Base-by-base conservation (phyloP, 768 basidiomycete genomes). In the Cystofilobasidium bisporidii region DNA sequence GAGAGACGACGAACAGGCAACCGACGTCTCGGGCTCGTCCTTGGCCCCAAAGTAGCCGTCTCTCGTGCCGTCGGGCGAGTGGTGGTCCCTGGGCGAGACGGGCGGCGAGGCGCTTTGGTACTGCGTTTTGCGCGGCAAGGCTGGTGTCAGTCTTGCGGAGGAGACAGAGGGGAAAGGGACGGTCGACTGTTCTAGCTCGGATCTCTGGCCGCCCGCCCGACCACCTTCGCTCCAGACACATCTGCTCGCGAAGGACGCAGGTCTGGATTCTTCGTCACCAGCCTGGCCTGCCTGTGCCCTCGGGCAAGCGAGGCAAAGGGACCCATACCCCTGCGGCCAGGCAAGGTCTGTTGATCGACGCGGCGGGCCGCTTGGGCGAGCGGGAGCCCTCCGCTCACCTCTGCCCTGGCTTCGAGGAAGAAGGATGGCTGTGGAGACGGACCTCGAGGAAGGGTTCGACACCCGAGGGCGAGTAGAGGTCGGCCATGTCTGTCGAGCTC, bases 381-480 rank as follows among this genome's bases (percentile, higher is more conserved):
- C n/a, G n/a, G n/a, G n/a, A n/a, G n/a, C n/a, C n/a, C n/a, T n/a
- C n/a, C n/a, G n/a, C n/a, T n/a, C n/a, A n/a, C n/a, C n/a, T n/a
- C 53, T n/a, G 22, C 3, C 47, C 47, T 22, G 4, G 22, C 22
- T 10, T 48, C 22, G 47, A 6, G 5, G 47, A 6, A 22, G 28
- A 12, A 15, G 53, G 26, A 28, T 1, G 18, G 53, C 12, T 12
- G 26, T n/a, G n/a, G n/a, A 30, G 53, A 56, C 53, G 28, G 26
- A 56, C 53, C 53, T 56, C 53, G 53, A 56, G 53, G 53, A 56
- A 56, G 28, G 53, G 53, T 18, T 56, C 53, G 28, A 56, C 30
- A 30, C 53, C 53, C 18, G 30, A 4, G 26, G 53, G 5, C 53
- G 53, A 56, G 53, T 56, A 56, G 53, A 56, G 53, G 28, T 32